These are phyloP conservation scores for Amanita brunnescens DNA, from an alignment of 768 basidiomycete species.

Conservation along the genomic window DNA sequence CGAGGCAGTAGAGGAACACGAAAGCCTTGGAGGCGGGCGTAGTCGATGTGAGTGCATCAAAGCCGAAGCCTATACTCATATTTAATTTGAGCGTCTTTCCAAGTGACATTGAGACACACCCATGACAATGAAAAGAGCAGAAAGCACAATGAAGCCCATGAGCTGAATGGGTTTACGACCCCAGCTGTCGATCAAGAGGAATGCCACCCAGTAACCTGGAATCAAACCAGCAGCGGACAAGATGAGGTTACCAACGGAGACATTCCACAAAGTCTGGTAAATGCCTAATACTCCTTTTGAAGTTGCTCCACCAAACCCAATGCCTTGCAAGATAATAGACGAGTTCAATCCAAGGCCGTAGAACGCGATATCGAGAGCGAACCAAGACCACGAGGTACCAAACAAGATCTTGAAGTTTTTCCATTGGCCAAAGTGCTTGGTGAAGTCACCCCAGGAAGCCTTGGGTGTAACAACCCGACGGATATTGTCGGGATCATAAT, in stretches of 20 bases:
- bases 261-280: conserved; percentile 52
- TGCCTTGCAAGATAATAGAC: conserved; percentile 62
- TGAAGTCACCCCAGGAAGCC: conserved; percentile 63
- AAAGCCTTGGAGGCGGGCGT: conserved; percentile 43
- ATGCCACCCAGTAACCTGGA: conserved; percentile 68
- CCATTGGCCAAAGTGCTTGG: conserved; percentile 59
- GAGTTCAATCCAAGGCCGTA: conserved; percentile 87
- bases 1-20: conserved; percentile 78
- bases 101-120: conserved; percentile 30
- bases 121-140: conserved; percentile 59
- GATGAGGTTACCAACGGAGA: conserved; percentile 69
- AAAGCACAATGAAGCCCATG: conserved; percentile 66
- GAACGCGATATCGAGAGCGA: conserved; percentile 83
- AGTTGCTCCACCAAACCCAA: conserved; percentile 55
- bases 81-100: neutral
- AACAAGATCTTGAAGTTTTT: conserved; percentile 73
- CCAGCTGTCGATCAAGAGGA: conserved; percentile 66
- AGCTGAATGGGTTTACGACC: conserved; percentile 79
- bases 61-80: conserved; percentile 48
- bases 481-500: conserved; percentile 47
- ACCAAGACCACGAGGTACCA: conserved; percentile 80
- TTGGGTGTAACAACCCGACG: conserved; percentile 62
- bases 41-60: conserved; percentile 44
- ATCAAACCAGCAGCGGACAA: conserved; percentile 72
- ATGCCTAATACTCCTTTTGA: conserved; percentile 28